Evolutionary conservation across 2,329 filamentous ascomycete genomes (phyloP), one percentile per base, ranked within the genome.

Genomic region (Pseudogymnoascus sp.): DNA sequence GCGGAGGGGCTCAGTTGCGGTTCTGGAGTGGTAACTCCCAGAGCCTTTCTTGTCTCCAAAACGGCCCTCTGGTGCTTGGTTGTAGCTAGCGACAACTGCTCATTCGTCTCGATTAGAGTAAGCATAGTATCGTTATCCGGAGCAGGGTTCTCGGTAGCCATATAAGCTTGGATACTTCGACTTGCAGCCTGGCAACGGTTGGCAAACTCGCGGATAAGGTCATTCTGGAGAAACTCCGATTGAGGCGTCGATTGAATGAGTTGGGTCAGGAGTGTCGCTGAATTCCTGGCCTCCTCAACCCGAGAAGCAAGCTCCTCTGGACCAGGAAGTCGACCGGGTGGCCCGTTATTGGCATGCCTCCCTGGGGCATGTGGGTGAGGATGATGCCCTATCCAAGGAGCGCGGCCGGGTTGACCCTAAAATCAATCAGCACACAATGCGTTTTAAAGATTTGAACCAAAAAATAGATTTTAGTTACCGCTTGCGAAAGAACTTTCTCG

Each of bases 51-150:
- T 2, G 85, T 84, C 64, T 80, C 81, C n/a, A 88, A 76, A 42
- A 96, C 79, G 9, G 91, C 88, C 63, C 92, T 86, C 75, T 96
- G 91, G 74, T 97, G 91, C 72, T 91, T 87, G 67, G 87, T 95
- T 42, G 93, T 81, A 0, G 93, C 88, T 50, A 90, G 85, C 65
- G 91, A 90, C 31, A 99, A 80, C 73, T 93, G 89, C 75, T 97
- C 95, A 73, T 96, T 96, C 13, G 91, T 95, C 75, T 97, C 92
- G 71, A 99, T 96, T 66, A 99, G 79, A 13, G 87, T 93, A 73
- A 95, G 87, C 83, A 97, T 91, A 1, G 93, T 97, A 69, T 96
- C 89, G 71, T 96, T 93, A 74, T 97, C 95, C 0, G 93, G 93
- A 0, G 84, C 74, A 0, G 93, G 93, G 72, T 91, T 84, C 64